phyloP scores from a whole-genome alignment of 108 stramenopile genomes.

The Fragilaria crotonensis region DNA sequence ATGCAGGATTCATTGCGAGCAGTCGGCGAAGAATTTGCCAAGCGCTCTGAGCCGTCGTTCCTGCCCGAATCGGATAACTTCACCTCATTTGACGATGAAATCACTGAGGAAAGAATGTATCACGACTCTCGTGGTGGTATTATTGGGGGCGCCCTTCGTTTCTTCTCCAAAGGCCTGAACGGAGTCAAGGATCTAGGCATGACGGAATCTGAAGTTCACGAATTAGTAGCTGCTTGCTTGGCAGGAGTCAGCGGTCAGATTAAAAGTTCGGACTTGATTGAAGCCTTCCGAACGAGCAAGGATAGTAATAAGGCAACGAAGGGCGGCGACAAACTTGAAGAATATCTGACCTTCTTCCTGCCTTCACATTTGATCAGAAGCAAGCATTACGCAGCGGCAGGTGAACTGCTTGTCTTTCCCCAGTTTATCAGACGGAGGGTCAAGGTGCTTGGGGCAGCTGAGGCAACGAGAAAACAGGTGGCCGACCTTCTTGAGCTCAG shows the following conservation, averaged over 20 bases:
- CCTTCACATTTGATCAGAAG: slow-evolving; percentile 70
- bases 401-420: slow-evolving; percentile 48
- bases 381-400: slow-evolving; percentile 45
- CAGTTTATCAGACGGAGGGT: slow-evolving; percentile 67
- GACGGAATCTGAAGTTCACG: slow-evolving; percentile 28
- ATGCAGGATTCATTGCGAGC: slow-evolving; percentile 80
- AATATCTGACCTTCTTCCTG: slow-evolving; percentile 66
- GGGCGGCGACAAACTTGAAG: slow-evolving; percentile 68
- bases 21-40: slow-evolving; percentile 79
- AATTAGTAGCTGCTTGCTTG: slow-evolving; percentile 32
- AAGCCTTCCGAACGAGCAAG: slow-evolving; percentile 32
- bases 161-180: slow-evolving; percentile 16
- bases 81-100: slow-evolving; percentile 50
- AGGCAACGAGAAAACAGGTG: slow-evolving; percentile 73
- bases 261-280: slow-evolving; percentile 13
- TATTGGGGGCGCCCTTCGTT: slow-evolving; percentile 19
- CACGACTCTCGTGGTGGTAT: slow-evolving; percentile 2
- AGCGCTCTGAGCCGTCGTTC: slow-evolving; percentile 54
- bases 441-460: slow-evolving; percentile 59
- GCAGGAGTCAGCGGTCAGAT: slow-evolving; percentile 27
- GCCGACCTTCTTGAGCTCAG: slow-evolving; percentile 73
- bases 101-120: slow-evolving; percentile 31
- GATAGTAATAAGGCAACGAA: slow-evolving; percentile 28
- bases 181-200: slow-evolving; percentile 13
- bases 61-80: slow-evolving; percentile 62